Percentiles rank a stretch among this genome's conserved stretches.
These are phyloP conservation scores for Salix viminalis DNA, from an alignment of 345 rosid species.

Conservation along the genomic window DNA sequence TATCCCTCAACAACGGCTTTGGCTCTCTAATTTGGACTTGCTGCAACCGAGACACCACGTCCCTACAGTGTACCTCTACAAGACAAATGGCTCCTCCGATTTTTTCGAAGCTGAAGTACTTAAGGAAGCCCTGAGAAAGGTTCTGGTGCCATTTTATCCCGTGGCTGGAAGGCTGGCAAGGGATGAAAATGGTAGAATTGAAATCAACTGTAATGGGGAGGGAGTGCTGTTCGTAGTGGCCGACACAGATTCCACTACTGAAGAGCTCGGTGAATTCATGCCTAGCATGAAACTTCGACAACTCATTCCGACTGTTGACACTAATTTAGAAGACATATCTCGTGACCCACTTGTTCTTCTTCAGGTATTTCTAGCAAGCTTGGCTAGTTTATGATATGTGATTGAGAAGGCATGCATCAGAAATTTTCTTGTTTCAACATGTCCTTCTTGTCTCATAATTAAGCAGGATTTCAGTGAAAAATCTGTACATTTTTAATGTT, in stretches of 20 bases:
- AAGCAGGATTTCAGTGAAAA: too few relatives aligned
- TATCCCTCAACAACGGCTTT: constrained; percentile 23
- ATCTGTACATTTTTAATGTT: too few relatives aligned
- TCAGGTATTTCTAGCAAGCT: neutral
- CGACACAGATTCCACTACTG: neutral
- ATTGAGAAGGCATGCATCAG: too few relatives aligned
- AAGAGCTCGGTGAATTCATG: neutral
- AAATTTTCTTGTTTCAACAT: too few relatives aligned
- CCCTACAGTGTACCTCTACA: constrained; percentile 30
- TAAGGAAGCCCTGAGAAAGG: constrained; percentile 12
- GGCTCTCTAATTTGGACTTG: constrained; percentile 41
- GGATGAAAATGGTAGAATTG: constrained; percentile 8
- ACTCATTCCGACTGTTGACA: neutral
- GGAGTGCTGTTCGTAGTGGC: constrained; percentile 10
- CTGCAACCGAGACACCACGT: constrained; percentile 13
- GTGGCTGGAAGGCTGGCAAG: constrained; percentile 14
- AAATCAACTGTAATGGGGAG: constrained; percentile 11
- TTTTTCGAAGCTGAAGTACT: neutral
- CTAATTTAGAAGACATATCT: neutral
- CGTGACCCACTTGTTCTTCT: neutral
- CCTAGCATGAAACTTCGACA: neutral
- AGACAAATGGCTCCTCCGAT: constrained; percentile 15
- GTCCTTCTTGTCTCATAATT: too few relatives aligned
- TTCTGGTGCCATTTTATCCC: constrained; percentile 10
- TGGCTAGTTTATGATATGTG: too few relatives aligned